Conservation (phyloP, 352 stramenopile species). For the Phytopythium litorale region DNA sequence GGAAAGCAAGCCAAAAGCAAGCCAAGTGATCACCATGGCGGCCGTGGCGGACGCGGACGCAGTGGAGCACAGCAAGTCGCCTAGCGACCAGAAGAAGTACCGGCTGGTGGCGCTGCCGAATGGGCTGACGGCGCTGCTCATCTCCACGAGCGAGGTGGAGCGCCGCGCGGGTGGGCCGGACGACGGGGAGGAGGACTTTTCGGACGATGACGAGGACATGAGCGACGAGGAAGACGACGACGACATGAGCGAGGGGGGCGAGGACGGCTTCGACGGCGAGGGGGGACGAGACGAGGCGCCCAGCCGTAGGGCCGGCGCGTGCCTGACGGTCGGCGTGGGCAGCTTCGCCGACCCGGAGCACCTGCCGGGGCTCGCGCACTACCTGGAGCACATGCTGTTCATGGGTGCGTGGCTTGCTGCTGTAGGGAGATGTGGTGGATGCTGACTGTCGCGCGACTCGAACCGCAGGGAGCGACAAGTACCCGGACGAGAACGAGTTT, state of each 20-base stretch:
- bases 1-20: not conserved
- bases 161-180: slow-evolving; percentile 28
- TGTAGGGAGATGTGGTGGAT: not conserved
- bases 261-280: slow-evolving; percentile 37
- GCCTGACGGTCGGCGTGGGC: slow-evolving; percentile 63
- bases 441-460: not conserved
- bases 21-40: slow-evolving; percentile 1
- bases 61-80: slow-evolving; percentile 65
- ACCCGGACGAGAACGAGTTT: slow-evolving; percentile 93
- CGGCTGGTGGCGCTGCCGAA: slow-evolving; percentile 77
- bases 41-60: slow-evolving; percentile 15
- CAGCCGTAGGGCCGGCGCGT: slow-evolving; percentile 48
- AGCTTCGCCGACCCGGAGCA: slow-evolving; percentile 68
- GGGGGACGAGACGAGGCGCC: slow-evolving; percentile 18
- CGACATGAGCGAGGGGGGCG: slow-evolving; percentile 20
- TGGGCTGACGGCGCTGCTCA: slow-evolving; percentile 69
- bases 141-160: slow-evolving; percentile 49
- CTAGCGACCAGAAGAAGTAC: slow-evolving; percentile 85
- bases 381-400: slow-evolving; percentile 96
- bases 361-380: slow-evolving; percentile 86
- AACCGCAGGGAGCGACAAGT: slow-evolving; percentile 75
- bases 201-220: slow-evolving; percentile 23
- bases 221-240: slow-evolving; percentile 26
- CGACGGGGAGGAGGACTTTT: slow-evolving; percentile 19
- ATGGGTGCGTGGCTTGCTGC: slow-evolving; percentile 59